These are phyloP conservation scores for Prunus mume DNA, from an alignment of 306 rosid species.

Conservation along the genomic window DNA sequence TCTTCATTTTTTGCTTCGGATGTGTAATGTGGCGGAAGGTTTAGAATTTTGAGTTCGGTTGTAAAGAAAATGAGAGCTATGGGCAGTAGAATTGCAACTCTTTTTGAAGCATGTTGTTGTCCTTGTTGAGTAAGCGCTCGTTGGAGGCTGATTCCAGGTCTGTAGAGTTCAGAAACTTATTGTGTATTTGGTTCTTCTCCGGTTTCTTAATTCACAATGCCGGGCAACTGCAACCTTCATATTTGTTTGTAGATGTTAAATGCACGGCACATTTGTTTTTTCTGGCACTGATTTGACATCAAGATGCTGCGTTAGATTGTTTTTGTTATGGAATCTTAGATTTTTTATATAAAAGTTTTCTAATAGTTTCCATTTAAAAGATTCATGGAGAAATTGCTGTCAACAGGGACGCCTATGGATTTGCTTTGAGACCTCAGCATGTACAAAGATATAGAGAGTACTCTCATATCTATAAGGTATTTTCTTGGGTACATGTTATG, in stretches of 20 bases:
- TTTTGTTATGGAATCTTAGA: neutral
- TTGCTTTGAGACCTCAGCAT: slow-evolving; percentile 93
- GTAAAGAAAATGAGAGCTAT: slow-evolving; percentile 47
- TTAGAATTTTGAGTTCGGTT: slow-evolving; percentile 33
- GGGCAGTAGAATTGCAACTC: slow-evolving; percentile 56
- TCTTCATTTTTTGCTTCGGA: slow-evolving; percentile 13
- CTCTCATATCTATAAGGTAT: slow-evolving; percentile 72
- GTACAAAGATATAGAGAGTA: slow-evolving; percentile 70
- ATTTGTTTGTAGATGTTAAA: neutral
- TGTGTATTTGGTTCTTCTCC: neutral
- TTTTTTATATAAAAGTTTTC: neutral
- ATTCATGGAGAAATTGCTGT: neutral
- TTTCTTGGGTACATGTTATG: neutral
- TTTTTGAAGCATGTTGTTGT: slow-evolving; percentile 90
- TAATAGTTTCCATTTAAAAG: neutral
- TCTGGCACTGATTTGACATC: neutral
- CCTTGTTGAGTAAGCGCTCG: slow-evolving; percentile 88
- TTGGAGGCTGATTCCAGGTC: slow-evolving; percentile 99
- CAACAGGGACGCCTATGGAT: slow-evolving; percentile 84
- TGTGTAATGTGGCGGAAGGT: slow-evolving; percentile 34
- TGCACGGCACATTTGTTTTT: neutral
- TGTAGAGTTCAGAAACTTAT: neutral
- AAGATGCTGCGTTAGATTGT: neutral
- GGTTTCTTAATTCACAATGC: neutral
- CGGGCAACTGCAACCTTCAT: neutral